Evolutionary conservation across 2,329 filamentous ascomycete genomes (phyloP).

Genomic region (Trichoderma sp.): DNA sequence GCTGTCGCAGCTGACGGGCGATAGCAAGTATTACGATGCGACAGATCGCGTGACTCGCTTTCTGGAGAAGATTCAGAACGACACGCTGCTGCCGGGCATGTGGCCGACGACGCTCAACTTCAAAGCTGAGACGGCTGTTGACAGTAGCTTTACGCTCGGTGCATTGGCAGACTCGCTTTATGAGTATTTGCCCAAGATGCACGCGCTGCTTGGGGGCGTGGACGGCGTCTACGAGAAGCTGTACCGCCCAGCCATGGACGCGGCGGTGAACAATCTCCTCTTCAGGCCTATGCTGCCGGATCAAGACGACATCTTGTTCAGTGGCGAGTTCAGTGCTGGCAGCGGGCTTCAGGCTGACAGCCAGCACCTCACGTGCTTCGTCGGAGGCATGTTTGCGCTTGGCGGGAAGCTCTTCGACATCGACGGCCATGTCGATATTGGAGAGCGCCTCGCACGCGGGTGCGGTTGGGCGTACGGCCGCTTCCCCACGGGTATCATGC

Average conservation of each 20-base stretch:
- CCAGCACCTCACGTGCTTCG: conserved; percentile 55
- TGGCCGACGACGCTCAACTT: conserved; percentile 68
- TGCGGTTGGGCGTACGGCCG: conserved; percentile 58
- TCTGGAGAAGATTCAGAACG: conserved; percentile 65
- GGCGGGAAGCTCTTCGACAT: conserved; percentile 58
- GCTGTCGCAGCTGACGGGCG: conserved; percentile 68
- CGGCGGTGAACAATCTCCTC: conserved; percentile 60
- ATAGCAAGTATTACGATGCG: conserved; percentile 75
- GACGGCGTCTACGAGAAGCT: conserved; percentile 61
- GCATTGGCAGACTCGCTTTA: conserved; percentile 58
- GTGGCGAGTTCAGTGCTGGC: conserved; percentile 32
- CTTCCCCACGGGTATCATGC: conserved; percentile 58
- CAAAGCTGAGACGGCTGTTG: conserved; percentile 51
- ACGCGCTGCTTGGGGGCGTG: conserved; percentile 63
- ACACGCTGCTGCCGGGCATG: conserved; percentile 70
- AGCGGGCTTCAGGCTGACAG: conserved; percentile 31
- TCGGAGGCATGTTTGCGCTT: conserved; percentile 67
- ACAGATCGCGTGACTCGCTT: conserved; percentile 70
- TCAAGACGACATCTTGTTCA: conserved; percentile 58
- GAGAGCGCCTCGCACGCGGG: conserved; percentile 50
- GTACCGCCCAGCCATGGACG: conserved; percentile 64
- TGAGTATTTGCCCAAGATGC: conserved; percentile 62
- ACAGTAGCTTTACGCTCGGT: conserved; percentile 50
- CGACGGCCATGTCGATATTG: conserved; percentile 47
- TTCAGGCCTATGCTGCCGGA: conserved; percentile 67